Base-by-base conservation (phyloP, 2,329 filamentous ascomycete genomes). In the Paecilomyces sp. region DNA sequence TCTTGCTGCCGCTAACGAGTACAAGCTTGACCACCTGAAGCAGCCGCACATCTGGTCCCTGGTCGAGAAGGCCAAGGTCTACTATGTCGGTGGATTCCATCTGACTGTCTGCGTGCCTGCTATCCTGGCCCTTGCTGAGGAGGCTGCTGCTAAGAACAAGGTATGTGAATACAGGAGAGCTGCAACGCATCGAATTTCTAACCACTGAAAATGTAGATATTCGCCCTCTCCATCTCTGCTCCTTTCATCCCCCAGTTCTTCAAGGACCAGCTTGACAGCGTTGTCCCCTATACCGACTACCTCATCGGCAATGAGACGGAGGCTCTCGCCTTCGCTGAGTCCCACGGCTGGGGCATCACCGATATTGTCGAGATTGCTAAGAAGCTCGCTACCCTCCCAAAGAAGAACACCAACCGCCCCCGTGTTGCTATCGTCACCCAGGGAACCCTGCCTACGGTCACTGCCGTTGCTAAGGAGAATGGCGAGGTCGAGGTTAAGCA, bases 171-270 rank as follows among this genome's bases (percentile, higher is more conserved):
- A 18, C 4, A 25, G 31, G 5, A 36, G 33, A 12, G 22, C 3
- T 33, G 11, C 52, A 15, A 28, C 9, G 13, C 52, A 15, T 54
- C 3, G 24, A 22, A 28, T n/a, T 57, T 30, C 53, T 65, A 57
- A 65, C 54, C 18, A 33, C 18, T 30, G 7, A 56, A 55, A 60
- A 47, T 56, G 33, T 62, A 85, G 83, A 74, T 83, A 63, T 96
- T 97, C 77, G 86, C 92, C 69, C 87, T 99, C 68, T 95, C 92
- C 67, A 86, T 99, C 62, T 94, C 91, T 57, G 94, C 94, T 7
- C 94, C 94, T 61, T 99, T 99, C 83, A 96, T 99, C 72, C 82
- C 89, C 47, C 89, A 96, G 74, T 96, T 97, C 85, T 99, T 97
- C 88, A 97, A 97, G 83, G 92, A 97, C 56, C 89, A 87, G 65